phyloP scores from a whole-genome alignment of 2,329 filamentous ascomycete genomes.

The Alternaria novae-zelandiae region DNA sequence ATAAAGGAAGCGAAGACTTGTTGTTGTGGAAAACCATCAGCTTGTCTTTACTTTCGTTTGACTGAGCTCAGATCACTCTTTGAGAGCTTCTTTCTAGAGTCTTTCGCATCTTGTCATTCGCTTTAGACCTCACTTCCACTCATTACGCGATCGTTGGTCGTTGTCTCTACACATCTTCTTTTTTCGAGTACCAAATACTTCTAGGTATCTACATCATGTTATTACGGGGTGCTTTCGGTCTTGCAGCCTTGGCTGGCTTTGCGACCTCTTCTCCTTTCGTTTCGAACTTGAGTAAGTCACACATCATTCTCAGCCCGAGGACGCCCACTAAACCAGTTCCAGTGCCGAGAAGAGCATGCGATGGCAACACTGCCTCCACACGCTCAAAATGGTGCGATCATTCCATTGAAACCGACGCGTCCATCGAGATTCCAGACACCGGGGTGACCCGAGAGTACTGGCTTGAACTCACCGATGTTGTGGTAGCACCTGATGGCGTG shows the following conservation, averaged over 20 bases:
- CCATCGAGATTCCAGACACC: constrained; percentile 54
- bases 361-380: constrained; percentile 39
- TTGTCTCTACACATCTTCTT: neutral
- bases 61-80: neutral
- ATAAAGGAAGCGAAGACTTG: neutral
- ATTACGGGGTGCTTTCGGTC: neutral
- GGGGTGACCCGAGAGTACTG: constrained; percentile 61
- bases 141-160: neutral
- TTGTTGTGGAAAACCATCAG: neutral
- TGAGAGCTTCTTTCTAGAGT: neutral
- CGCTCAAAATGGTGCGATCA: constrained; percentile 55
- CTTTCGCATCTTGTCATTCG: neutral
- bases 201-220: neutral
- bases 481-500: constrained; percentile 62
- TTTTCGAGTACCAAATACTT: neutral
- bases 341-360: constrained; percentile 27
- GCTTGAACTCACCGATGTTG: constrained; percentile 52
- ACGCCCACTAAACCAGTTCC: neutral
- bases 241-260: neutral
- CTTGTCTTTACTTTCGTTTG: neutral
- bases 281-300: neutral
- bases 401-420: constrained; percentile 40
- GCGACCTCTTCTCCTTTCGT: neutral
- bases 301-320: neutral
- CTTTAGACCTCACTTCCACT: neutral